A percentile compares a stretch with the other conserved stretches of the same genome.
Evolutionary conservation across 1,284 basidiomycete genomes (phyloP).

Genomic region (Apiotrichum brassicae): DNA sequence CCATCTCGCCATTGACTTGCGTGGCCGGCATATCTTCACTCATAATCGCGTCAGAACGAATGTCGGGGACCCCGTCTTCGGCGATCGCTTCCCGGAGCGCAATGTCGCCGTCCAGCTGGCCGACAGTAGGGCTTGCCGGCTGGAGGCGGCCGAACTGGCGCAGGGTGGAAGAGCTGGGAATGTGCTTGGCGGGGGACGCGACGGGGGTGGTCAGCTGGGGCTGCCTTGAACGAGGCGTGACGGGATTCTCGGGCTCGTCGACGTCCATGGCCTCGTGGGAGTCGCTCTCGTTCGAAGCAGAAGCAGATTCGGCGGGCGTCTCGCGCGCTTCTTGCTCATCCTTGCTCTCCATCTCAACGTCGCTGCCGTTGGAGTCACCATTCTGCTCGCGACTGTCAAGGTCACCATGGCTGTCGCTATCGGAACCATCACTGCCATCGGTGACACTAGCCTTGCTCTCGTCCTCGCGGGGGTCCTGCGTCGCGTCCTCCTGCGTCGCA

Average conservation of each 20-base stretch:
- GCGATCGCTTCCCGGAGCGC: conserved; percentile 15
- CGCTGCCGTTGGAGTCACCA: no score
- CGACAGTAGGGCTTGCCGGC: not conserved
- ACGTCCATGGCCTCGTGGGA: conserved; percentile 8
- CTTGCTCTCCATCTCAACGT: no score
- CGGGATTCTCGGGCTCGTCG: not conserved
- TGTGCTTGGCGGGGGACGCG: not conserved
- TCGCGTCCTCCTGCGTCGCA: not conserved
- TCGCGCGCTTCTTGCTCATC: no score
- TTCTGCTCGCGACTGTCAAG: no score
- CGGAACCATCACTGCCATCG: not conserved
- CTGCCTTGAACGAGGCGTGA: not conserved
- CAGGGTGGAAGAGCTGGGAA: not conserved
- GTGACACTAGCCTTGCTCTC: not conserved
- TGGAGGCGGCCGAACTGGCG: not conserved
- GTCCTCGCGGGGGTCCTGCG: no score
- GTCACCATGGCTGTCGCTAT: not conserved
- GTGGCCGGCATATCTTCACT: conserved; percentile 2
- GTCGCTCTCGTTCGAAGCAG: not conserved
- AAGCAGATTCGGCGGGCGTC: no score
- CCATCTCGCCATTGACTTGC: not conserved
- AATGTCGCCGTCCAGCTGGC: conserved; percentile 10
- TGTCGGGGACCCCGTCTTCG: conserved; percentile 10
- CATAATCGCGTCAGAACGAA: not conserved
- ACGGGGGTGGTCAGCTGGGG: not conserved